Conservation (phyloP, 2,329 filamentous ascomycete genomes). For the Arthrobotrys sinensis region DNA sequence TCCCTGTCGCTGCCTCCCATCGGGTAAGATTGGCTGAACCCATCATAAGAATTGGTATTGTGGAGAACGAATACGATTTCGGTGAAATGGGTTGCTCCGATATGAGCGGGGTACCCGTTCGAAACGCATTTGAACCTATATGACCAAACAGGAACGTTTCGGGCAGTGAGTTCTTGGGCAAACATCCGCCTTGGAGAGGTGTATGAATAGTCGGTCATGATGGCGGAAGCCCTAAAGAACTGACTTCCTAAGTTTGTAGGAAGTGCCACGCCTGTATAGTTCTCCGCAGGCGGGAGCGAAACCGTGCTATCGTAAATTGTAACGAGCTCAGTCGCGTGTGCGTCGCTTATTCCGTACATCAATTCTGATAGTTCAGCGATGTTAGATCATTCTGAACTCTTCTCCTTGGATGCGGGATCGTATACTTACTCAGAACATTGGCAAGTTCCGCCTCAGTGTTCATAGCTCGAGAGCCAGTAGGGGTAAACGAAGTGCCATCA, state of each 20-base stretch:
- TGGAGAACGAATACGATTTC: conserved; percentile 66
- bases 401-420: neutral
- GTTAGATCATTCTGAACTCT: neutral
- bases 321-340: neutral
- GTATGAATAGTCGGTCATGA: conserved; percentile 72
- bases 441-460: neutral
- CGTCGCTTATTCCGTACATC: neutral
- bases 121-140: conserved; percentile 76
- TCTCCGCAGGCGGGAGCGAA: conserved; percentile 28
- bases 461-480: neutral
- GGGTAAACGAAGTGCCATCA: conserved; percentile 74
- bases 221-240: conserved; percentile 73
- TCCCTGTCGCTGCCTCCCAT: conserved; percentile 62
- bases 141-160: conserved; percentile 72
- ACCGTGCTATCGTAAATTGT: conserved; percentile 1
- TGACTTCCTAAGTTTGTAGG: conserved; percentile 67
- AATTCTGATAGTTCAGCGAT: neutral
- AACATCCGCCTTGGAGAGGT: conserved; percentile 73
- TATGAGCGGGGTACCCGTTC: conserved; percentile 68
- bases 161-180: conserved; percentile 71
- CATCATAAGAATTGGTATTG: conserved; percentile 59
- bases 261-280: neutral
- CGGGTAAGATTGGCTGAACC: conserved; percentile 15
- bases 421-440: conserved; percentile 19
- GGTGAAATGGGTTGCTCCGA: conserved; percentile 72